Evolutionary conservation across 257 asterid genomes (phyloP).

Genomic region (Lycium ferocissimum): DNA sequence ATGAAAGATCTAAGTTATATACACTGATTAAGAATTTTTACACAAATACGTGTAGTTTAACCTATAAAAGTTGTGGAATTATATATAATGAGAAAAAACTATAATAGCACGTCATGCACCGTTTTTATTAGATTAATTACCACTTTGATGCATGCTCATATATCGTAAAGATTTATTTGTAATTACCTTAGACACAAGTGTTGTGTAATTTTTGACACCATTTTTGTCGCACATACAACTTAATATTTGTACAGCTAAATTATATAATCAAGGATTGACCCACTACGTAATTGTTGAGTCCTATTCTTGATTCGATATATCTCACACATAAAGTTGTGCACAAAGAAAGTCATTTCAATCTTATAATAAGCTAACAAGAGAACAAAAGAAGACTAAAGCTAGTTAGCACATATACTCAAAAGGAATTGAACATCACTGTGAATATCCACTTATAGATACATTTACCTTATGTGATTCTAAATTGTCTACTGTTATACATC

Average conservation of each 20-base stretch:
- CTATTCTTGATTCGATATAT: not conserved
- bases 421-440: conserved; percentile 17
- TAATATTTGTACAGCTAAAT: not conserved
- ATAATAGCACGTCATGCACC: not conserved
- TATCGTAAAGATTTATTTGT: not conserved
- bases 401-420: not conserved
- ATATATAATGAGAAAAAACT: no score
- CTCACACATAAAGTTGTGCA: conserved; percentile 31
- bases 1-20: not conserved
- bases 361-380: not conserved
- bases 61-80: no score
- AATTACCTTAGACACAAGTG: not conserved
- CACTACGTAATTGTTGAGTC: not conserved
- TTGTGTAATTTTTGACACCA: not conserved
- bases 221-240: not conserved
- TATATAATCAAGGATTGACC: not conserved
- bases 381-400: not conserved
- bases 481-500: not conserved
- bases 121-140: not conserved
- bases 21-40: not conserved
- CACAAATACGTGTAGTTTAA: no score
- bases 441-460: conserved; percentile 8
- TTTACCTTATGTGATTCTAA: not conserved
- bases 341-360: conserved; percentile 38
- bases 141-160: no score